Evolutionary conservation across 2,329 filamentous ascomycete genomes (phyloP).

Genomic region (Fusarium nodosum): DNA sequence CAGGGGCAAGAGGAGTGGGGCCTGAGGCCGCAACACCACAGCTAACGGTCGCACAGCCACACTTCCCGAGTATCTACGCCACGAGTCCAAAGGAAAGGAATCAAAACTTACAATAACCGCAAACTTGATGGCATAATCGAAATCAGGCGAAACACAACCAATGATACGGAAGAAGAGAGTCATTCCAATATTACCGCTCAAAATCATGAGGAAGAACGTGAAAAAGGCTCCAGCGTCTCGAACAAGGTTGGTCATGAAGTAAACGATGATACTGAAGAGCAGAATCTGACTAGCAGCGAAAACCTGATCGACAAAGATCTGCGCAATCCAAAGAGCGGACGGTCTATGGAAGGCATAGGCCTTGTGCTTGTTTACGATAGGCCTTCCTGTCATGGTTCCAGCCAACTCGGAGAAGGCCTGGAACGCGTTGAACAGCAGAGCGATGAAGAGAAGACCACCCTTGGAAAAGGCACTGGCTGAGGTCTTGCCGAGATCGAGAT

Average conservation of each 20-base stretch:
- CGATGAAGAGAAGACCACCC: conserved; percentile 84
- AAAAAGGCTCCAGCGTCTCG: conserved; percentile 83
- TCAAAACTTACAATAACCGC: conserved; percentile 68
- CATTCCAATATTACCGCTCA: conserved; percentile 78
- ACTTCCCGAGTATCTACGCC: no score
- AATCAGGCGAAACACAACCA: conserved; percentile 81
- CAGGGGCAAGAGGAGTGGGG: no score
- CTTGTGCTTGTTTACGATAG: conserved; percentile 86
- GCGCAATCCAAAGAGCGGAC: conserved; percentile 84
- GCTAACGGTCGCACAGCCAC: no score
- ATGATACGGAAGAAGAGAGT: conserved; percentile 83
- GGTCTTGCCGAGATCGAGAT: conserved; percentile 75
- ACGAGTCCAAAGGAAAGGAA: no score
- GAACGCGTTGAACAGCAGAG: conserved; percentile 88
- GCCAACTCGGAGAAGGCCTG: conserved; percentile 84
- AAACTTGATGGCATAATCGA: conserved; percentile 87
- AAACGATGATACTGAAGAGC: conserved; percentile 80
- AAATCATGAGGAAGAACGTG: conserved; percentile 77
- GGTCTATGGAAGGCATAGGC: conserved; percentile 87
- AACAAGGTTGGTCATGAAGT: conserved; percentile 80
- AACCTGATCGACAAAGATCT: conserved; percentile 82
- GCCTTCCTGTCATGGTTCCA: conserved; percentile 79
- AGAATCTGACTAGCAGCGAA: conserved; percentile 80
- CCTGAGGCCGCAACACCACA: no score
- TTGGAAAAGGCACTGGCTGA: conserved; percentile 82